A percentile compares a stretch with the other conserved stretches of the same genome.
Evolutionary conservation across 1,139 yeast genomes (phyloP).

Genomic region (Magnusiomyces ingens): DNA sequence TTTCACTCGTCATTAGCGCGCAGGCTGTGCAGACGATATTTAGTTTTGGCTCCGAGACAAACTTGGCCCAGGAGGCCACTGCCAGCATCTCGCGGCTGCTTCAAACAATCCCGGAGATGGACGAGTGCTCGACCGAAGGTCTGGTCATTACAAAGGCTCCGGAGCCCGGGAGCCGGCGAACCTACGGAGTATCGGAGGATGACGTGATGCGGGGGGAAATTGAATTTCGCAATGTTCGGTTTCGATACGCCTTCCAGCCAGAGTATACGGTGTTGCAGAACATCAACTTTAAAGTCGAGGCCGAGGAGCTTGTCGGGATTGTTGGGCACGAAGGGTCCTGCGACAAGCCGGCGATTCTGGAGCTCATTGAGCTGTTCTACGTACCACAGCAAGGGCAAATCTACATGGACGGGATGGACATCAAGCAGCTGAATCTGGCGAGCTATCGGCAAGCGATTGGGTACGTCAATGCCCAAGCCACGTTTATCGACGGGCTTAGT

Average conservation of each 20-base stretch:
- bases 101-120: constrained; percentile 58
- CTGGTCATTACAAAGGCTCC: constrained; percentile 22
- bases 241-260: constrained; percentile 81
- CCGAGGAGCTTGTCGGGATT: constrained; percentile 83
- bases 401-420: constrained; percentile 62
- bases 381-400: constrained; percentile 64
- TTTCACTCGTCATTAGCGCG: constrained; percentile 65
- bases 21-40: constrained; percentile 82
- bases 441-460: constrained; percentile 57
- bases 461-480: constrained; percentile 10
- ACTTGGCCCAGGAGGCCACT: constrained; percentile 49
- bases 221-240: constrained; percentile 55
- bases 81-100: constrained; percentile 69
- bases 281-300: constrained; percentile 55
- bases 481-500: constrained; percentile 36
- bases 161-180: background rate
- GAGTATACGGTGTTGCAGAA: constrained; percentile 61
- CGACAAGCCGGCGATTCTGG: constrained; percentile 86
- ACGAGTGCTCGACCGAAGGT: constrained; percentile 48
- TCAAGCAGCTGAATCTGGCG: constrained; percentile 60
- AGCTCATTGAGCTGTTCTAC: constrained; percentile 70
- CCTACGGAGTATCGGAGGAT: constrained; percentile 20
- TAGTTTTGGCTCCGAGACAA: constrained; percentile 77
- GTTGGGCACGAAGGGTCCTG: constrained; percentile 88
- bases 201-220: constrained; percentile 46